A percentile compares a stretch with the other conserved stretches of the same genome.
Evolutionary conservation across 2,329 filamentous ascomycete species (phyloP).

Genomic region (Ophiostoma sp.): DNA sequence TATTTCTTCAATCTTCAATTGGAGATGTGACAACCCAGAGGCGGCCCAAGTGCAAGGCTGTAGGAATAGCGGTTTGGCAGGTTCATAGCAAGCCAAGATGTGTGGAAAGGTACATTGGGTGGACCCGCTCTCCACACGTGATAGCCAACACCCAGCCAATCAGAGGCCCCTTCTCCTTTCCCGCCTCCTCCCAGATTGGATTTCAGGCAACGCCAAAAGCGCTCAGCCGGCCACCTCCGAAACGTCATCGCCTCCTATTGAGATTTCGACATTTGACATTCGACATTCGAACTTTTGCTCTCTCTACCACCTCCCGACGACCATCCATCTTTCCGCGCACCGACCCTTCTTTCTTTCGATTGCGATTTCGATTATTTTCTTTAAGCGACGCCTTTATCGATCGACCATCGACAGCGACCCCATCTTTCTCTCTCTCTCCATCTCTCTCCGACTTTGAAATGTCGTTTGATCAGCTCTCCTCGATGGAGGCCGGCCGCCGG

Average conservation of each 20-base stretch:
- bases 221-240: constrained; percentile 16
- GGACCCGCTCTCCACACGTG: neutral
- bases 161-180: neutral
- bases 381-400: neutral
- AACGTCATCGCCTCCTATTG: constrained; percentile 13
- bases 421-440: neutral
- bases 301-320: neutral
- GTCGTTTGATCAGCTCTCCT: constrained; percentile 88
- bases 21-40: neutral
- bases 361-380: neutral
- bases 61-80: neutral
- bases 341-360: constrained; percentile 1
- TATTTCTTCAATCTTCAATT: neutral
- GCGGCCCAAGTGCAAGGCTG: neutral
- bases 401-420: neutral
- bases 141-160: neutral
- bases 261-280: constrained; percentile 4
- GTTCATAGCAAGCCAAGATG: neutral
- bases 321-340: neutral
- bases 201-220: constrained; percentile 11
- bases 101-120: neutral
- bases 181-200: constrained; percentile 4
- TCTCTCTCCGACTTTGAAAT: constrained; percentile 49
- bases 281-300: neutral
- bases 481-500: constrained; percentile 72